Percentiles rank a stretch among this genome's conserved stretches.
phyloP scores from a whole-genome alignment of 169 alveolate species.

The Eimeria sp. region DNA sequence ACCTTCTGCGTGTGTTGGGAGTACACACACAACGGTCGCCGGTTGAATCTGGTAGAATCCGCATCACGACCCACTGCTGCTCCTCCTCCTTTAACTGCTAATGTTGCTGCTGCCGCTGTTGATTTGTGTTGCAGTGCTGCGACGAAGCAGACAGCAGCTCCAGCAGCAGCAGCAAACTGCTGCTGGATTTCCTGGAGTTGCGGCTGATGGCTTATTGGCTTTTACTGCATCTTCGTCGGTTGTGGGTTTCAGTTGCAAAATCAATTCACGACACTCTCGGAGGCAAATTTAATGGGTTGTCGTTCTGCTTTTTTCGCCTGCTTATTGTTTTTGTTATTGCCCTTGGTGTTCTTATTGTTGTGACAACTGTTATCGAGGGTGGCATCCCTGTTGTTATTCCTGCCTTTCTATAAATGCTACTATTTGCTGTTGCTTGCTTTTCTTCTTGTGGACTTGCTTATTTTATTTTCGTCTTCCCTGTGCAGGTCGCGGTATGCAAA shows the following conservation, averaged over 20 bases:
- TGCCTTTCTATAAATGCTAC: too few relatives aligned
- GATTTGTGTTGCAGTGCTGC: not conserved
- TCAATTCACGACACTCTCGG: too few relatives aligned
- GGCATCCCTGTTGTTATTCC: too few relatives aligned
- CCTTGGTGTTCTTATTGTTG: too few relatives aligned
- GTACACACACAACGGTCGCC: too few relatives aligned
- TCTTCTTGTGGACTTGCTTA: too few relatives aligned
- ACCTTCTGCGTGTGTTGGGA: too few relatives aligned
- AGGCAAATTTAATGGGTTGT: too few relatives aligned
- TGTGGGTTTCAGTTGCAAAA: not conserved
- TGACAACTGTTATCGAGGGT: too few relatives aligned
- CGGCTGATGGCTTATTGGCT: not conserved
- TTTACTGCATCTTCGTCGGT: not conserved
- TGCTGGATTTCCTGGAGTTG: not conserved
- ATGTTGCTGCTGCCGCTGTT: not conserved
- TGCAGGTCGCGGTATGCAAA: constrained; percentile 12
- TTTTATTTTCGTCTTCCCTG: too few relatives aligned
- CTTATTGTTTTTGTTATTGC: not conserved
- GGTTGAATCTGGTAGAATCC: too few relatives aligned
- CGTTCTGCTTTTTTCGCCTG: not conserved
- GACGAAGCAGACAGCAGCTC: constrained; percentile 1
- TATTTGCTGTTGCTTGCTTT: too few relatives aligned
- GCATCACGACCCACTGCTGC: not conserved
- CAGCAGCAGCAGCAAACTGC: not conserved
- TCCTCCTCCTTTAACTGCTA: not conserved